Base-by-base conservation (phyloP, 2,329 filamentous ascomycete genomes). In the Apiospora phragmitis region DNA sequence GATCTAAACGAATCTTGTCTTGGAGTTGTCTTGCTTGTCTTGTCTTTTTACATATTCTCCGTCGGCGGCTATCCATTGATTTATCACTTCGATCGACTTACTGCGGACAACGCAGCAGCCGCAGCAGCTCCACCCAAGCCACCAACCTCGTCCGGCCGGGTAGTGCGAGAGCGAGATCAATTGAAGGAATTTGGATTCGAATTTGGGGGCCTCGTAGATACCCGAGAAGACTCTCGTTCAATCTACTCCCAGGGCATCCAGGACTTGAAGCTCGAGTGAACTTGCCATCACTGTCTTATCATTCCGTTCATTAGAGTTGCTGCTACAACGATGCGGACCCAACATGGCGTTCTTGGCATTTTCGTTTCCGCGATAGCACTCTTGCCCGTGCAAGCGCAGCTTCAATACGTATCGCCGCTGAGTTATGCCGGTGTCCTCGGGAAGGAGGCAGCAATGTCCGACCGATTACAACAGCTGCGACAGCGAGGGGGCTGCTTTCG, bases 391-490 rank as follows among this genome's bases (percentile, higher is more conserved):
- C 29, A 24, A 29, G 69, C 71, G 24, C 66, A 72, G 29, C 42
- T 43, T 67, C 38, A 38, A 42, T 71, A 70, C 62, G 21, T 68
- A n/a, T 70, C 67, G 65, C 71, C 74, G 66, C 65, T 75, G 47
- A 71, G 75, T 38, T 80, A 75, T n/a, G n/a, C n/a, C 66, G 75
- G 73, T 21, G 71, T 75, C n/a, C 72, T 76, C 42, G 75, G 73
- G 41, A 74, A 74, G 70, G 71, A 76, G 79, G 70, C 76, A 75
- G 59, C 75, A 80, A 68, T 89, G 87, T 71, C 84, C 86, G 9
- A 79, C 81, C 67, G 82, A 86, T 74, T 88, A 84, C 71, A 87
- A 83, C 76, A 85, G 83, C 71, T 89, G 87, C 77, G 83, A 85
- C 26, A 76, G 82, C 72, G 79, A 85, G 67, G 87, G 87, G 11